phyloP scores from a whole-genome alignment of 306 rosid species.

The Corylus heterophylla region DNA sequence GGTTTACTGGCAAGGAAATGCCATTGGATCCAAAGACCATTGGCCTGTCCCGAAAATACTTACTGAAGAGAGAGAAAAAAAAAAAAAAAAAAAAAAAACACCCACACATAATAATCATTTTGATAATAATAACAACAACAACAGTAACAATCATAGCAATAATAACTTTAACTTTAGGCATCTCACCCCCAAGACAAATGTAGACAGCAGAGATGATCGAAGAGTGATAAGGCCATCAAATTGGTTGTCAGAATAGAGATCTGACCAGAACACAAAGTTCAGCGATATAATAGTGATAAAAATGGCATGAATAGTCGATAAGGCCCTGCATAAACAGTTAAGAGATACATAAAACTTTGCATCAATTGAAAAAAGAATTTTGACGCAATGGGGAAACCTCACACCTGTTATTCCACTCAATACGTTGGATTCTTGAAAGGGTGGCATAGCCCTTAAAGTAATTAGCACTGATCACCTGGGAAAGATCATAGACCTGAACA shows the following conservation, averaged over 20 bases:
- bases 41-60: neutral
- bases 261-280: slow-evolving; percentile 79
- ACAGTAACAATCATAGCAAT: neutral
- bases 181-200: slow-evolving; percentile 80
- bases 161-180: slow-evolving; percentile 1
- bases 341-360: slow-evolving; percentile 13
- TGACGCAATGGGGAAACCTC: slow-evolving; percentile 23
- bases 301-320: slow-evolving; percentile 87
- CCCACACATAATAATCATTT: neutral
- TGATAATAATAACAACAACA: neutral
- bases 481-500: slow-evolving; percentile 68
- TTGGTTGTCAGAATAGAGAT: slow-evolving; percentile 61
- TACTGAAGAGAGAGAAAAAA: neutral
- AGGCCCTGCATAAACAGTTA: slow-evolving; percentile 56
- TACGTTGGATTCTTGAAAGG: slow-evolving; percentile 67
- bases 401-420: slow-evolving; percentile 93
- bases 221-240: slow-evolving; percentile 44
- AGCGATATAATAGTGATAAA: slow-evolving; percentile 74
- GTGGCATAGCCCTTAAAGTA: slow-evolving; percentile 86
- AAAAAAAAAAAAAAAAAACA: neutral
- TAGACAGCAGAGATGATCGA: slow-evolving; percentile 61
- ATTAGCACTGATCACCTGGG: slow-evolving; percentile 59
- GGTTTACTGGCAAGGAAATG: no score
- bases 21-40: neutral
- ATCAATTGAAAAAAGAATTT: slow-evolving; percentile 15